Evolutionary conservation across 306 rosid genomes (phyloP), one percentile per base, ranked within the genome.

Genomic region (Astragalus membranaceus): DNA sequence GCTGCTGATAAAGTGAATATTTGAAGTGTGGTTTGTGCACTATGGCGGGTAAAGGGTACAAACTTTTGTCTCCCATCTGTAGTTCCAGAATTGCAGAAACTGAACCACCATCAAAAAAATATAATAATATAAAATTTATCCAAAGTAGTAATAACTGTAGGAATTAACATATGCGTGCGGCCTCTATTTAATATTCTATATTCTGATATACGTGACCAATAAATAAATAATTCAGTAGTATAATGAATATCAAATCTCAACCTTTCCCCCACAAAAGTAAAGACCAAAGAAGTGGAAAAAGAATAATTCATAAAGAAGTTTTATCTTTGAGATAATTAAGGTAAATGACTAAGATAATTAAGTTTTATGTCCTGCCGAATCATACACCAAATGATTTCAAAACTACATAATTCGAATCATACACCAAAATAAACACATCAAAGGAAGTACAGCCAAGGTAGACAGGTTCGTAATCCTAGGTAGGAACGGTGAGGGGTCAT

Each of bases 11-110:
- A 32, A 29, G 92, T 86, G 74, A 90, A 88, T 15, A 84, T 91
- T 72, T 87, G 97, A 75, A 94, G 97, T 4, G 98, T 94, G 26
- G 98, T 90, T 76, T 90, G 90, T 5, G 98, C 94, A 58, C 92
- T 94, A 5, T 90, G 95, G 54, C 50, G 64, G 4, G 96, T 94
- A 68, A 94, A 94, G 10, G 97, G 98, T 50, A 94, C 87, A 39
- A 75, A 91, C 79, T 94, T 94, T 51, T 90, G 98, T 62, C 89
- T 84, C 49, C 98, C 98, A 10, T 87, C 97, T 1, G 98, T 94
- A 41, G 98, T 94, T 81, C 98, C 97, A 30, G 98, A 94, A 78
- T 97, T 94, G 76, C 62, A 78, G 51, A 26, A 64, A 1, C 60
- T 1, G 26, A 23, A 55, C 26, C 50, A 74, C 54, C 69, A 37